A percentile compares a stretch with the other conserved stretches of the same genome.
These are phyloP conservation scores for Cyclotella kingstonii DNA, from an alignment of 108 stramenopile genomes.

Conservation along the genomic window DNA sequence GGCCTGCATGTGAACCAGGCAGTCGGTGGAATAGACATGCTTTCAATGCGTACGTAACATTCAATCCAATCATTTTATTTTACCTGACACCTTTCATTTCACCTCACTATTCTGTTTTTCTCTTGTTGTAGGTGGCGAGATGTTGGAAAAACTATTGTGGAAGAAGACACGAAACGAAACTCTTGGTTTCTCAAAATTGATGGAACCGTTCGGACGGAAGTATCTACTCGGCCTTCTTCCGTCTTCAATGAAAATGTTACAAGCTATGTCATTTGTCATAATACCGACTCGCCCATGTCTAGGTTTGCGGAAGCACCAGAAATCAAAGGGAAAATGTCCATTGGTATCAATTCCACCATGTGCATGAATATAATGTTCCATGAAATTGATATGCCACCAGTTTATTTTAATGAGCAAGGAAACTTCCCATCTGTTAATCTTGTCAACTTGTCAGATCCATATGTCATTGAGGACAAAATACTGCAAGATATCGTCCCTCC, in stretches of 20 bases:
- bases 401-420: constrained; percentile 1
- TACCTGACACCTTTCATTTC: no score
- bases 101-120: no score
- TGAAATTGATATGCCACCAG: constrained; percentile 10
- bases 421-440: constrained; percentile 14
- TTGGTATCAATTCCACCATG: no score
- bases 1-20: constrained; percentile 22
- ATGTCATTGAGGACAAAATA: constrained; percentile 13
- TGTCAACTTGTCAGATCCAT: not conserved
- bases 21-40: constrained; percentile 30
- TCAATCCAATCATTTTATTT: no score
- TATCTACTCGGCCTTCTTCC: constrained; percentile 3
- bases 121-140: constrained; percentile 32
- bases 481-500: constrained; percentile 3
- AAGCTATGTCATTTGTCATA: constrained; percentile 8
- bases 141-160: constrained; percentile 18
- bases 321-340: not conserved
- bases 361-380: no score
- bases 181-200: constrained; percentile 8
- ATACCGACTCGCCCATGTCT: not conserved
- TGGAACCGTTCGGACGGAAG: constrained; percentile 21
- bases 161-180: constrained; percentile 1
- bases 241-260: not conserved
- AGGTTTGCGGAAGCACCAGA: not conserved
- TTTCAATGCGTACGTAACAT: no score